These are phyloP conservation scores for Scedosporium aurantiacum DNA, from an alignment of 2,329 filamentous ascomycete species.

Conservation along the genomic window DNA sequence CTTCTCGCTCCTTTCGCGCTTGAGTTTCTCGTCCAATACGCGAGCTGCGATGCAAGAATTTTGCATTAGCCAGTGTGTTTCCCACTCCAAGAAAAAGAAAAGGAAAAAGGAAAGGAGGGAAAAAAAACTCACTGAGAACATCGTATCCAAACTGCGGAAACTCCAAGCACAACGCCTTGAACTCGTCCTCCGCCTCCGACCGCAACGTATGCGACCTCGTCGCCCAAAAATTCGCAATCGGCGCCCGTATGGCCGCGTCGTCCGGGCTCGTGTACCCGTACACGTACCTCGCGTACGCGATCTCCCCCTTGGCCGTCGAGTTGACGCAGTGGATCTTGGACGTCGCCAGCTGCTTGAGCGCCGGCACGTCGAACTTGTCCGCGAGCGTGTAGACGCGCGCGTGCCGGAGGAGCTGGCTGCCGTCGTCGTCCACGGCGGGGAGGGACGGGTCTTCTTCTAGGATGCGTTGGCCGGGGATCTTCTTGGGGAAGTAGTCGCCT, in stretches of 20 bases:
- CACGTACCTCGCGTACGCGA: constrained; percentile 82
- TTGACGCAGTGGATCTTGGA: constrained; percentile 89
- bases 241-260: constrained; percentile 64
- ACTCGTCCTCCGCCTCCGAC: constrained; percentile 76
- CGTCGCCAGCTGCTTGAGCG: constrained; percentile 66
- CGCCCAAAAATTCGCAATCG: constrained; percentile 87
- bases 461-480: constrained; percentile 48
- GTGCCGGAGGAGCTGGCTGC: constrained; percentile 75
- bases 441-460: constrained; percentile 59
- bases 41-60: constrained; percentile 32
- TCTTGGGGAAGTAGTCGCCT: constrained; percentile 58
- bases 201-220: constrained; percentile 68
- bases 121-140: constrained; percentile 56
- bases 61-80: constrained; percentile 10
- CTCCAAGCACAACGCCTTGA: constrained; percentile 74
- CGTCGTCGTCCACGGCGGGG: constrained; percentile 62
- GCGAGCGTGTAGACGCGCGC: constrained; percentile 84
- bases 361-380: constrained; percentile 58
- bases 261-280: constrained; percentile 64
- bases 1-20: constrained; percentile 50
- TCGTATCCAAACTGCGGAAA: constrained; percentile 90
- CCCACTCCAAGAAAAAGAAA: constrained; percentile 10
- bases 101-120: not conserved
- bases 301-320: constrained; percentile 79
- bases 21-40: constrained; percentile 56